These are phyloP conservation scores for Ascomycota sp. DNA, from an alignment of 2,329 filamentous ascomycete species.

Conservation along the genomic window DNA sequence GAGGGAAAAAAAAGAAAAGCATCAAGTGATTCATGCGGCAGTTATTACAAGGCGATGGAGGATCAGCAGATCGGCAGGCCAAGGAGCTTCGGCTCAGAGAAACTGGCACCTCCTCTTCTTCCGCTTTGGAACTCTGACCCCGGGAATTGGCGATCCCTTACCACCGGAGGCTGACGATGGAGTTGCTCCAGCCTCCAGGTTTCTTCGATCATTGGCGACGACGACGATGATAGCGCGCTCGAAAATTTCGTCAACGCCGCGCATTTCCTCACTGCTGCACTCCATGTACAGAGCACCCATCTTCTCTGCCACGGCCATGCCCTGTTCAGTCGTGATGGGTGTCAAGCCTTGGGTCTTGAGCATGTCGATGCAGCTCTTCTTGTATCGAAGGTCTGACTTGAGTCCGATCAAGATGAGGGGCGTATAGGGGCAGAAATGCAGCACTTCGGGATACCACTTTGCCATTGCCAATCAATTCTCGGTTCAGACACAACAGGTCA, in stretches of 20 bases:
- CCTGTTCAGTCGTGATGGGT: conserved; percentile 80
- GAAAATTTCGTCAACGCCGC: conserved; percentile 89
- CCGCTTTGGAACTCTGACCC: conserved; percentile 35
- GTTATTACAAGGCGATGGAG: conserved; percentile 18
- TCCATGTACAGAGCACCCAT: conserved; percentile 95
- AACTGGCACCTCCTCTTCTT: conserved; percentile 71
- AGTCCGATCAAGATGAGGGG: conserved; percentile 87
- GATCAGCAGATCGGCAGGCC: too few relatives aligned
- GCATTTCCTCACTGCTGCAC: conserved; percentile 95
- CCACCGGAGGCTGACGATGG: conserved; percentile 16
- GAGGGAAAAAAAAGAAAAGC: not conserved
- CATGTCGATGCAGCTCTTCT: conserved; percentile 92
- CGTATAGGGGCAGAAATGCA: conserved; percentile 95
- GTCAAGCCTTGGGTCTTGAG: conserved; percentile 95
- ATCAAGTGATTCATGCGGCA: conserved; percentile 14
- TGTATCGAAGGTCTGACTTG: conserved; percentile 88
- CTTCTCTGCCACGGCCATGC: conserved; percentile 64
- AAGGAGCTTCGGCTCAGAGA: conserved; percentile 28
- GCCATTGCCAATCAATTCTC: conserved; percentile 1
- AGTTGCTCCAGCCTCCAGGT: conserved; percentile 27
- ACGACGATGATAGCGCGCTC: conserved; percentile 75
- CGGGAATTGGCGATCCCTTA: conserved; percentile 17
- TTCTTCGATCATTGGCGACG: conserved; percentile 55
- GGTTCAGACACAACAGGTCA: not conserved
- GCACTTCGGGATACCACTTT: conserved; percentile 96